Evolutionary conservation across 1,284 basidiomycete species (phyloP), one percentile per base, ranked within the genome.

Genomic region (Rhizoctonia solani): DNA sequence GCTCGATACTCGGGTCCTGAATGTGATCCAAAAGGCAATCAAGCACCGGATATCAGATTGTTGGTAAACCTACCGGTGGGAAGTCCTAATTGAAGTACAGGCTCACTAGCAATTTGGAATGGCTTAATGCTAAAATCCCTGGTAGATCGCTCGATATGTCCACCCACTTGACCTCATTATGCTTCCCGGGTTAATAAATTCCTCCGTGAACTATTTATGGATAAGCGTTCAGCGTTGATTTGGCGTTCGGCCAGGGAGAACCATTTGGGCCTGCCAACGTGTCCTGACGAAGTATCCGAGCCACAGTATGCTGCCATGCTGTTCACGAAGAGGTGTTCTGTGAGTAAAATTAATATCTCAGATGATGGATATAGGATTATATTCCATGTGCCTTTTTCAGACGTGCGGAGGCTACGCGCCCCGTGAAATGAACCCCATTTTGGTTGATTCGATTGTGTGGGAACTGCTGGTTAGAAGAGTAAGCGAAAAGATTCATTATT

Each of bases 161-260:
- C 37, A 44, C 29, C 67, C 50, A 11, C 19, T 54, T n/a, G 67
- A 68, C 29, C 58, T 68, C 4, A 19, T 68, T 19, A 8, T 27
- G 9, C 56, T 68, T 46, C 67, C 8, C 37, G 58, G 47, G 37
- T 58, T 27, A 63, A 32, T 50, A 68, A 46, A 21, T 58, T 39
- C 19, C 37, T 68, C 29, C 47, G 67, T 4, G 6, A n/a, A 3
- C 8, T 61, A 16, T 47, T 68, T 16, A 68, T 68, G 67, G 53
- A 27, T 14, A 32, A 27, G 14, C n/a, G 23, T 4, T 21, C 46
- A 5, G 5, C 46, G 3, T 5, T 21, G 21, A 50, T 52, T 21
- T 55, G 54, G 54, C n/a, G 54, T 2, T 39, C 16, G 4, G 54
- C 54, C 19, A 6, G 29, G 13, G 8, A 39, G 21, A 59, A 47